Evolutionary conservation across 2,329 filamentous ascomycete genomes (phyloP), one percentile per base, ranked within the genome.

Genomic region (Zalaria obscura): DNA sequence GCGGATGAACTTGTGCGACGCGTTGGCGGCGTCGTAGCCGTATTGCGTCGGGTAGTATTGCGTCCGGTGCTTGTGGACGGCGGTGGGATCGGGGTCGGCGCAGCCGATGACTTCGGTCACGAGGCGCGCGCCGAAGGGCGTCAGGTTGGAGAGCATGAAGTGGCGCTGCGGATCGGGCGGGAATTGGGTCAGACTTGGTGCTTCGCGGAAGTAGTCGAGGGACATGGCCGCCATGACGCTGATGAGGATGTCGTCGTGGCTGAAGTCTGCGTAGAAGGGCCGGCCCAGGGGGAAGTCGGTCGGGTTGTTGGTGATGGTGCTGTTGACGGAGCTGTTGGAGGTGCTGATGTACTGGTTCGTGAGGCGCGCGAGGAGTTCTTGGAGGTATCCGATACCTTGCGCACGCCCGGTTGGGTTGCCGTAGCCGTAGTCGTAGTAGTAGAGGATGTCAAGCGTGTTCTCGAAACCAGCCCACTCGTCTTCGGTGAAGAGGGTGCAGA

Each of bases 91-190:
- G 1, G 60, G 38, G 0, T 46, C 42, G 3, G 60, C 55, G 49
- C 72, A 76, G 29, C 68, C 70, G 47, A 75, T 70, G 27, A 73
- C 63, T 54, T 76, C 73, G 2, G 72, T 73, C 36, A 73, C 59
- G 27, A 76, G 60, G 11, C 69, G 64, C 3, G 64, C 72, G 25
- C 69, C 71, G 46, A 75, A 76, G 1, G 73, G 73, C 0, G 70
- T 73, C 40, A 75, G 49, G 36, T 69, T 52, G 3, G 65, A 69
- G 5, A 75, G 57, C 26, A 62, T 57, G 55, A 74, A 75, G 38
- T 62, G 62, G 2, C 68, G 60, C 18, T 68, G 50, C 25, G 62
- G 58, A 50, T 63, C 56, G 3, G 62, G 66, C 18, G 66, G 66
- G 48, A 53, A 68, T 38, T 62, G 48, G 1, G 55, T 60, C 9